Evolutionary conservation across 768 basidiomycete genomes (phyloP).

Genomic region (Coprinopsis cinerea): DNA sequence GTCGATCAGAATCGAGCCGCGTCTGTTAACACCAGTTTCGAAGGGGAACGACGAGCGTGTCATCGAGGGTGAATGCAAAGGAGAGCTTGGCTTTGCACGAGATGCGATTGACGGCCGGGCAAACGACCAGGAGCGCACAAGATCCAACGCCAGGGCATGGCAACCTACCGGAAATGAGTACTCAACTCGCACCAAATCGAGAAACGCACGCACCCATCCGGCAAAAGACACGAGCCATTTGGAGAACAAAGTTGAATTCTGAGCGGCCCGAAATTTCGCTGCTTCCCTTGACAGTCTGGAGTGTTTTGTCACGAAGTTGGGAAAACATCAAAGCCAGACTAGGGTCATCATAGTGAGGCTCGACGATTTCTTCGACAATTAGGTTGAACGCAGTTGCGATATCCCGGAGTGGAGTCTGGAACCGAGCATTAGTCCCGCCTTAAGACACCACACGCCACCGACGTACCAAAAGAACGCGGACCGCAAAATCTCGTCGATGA

Average conservation of each 20-base stretch:
- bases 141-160: slow-evolving; percentile 84
- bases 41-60: slow-evolving; percentile 39
- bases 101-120: slow-evolving; percentile 57
- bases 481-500: slow-evolving; percentile 80
- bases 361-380: slow-evolving; percentile 59
- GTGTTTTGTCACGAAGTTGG: slow-evolving; percentile 81
- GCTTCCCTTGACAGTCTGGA: slow-evolving; percentile 91
- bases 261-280: slow-evolving; percentile 82
- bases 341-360: slow-evolving; percentile 91
- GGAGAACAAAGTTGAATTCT: slow-evolving; percentile 94
- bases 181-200: neutral
- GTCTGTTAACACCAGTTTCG: slow-evolving; percentile 50
- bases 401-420: slow-evolving; percentile 71
- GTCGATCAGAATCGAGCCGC: slow-evolving; percentile 81
- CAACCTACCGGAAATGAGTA: slow-evolving; percentile 53
- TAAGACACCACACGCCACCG: neutral
- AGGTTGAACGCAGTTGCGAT: slow-evolving; percentile 55
- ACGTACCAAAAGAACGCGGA: slow-evolving; percentile 83
- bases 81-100: slow-evolving; percentile 11
- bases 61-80: slow-evolving; percentile 24
- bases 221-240: slow-evolving; percentile 90
- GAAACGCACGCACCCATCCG: slow-evolving; percentile 73
- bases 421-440: too few species aligned
- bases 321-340: slow-evolving; percentile 87
- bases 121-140: slow-evolving; percentile 90